Evolutionary conservation across 1,284 basidiomycete species (phyloP).

Genomic region (Ceratobasidium sp.): DNA sequence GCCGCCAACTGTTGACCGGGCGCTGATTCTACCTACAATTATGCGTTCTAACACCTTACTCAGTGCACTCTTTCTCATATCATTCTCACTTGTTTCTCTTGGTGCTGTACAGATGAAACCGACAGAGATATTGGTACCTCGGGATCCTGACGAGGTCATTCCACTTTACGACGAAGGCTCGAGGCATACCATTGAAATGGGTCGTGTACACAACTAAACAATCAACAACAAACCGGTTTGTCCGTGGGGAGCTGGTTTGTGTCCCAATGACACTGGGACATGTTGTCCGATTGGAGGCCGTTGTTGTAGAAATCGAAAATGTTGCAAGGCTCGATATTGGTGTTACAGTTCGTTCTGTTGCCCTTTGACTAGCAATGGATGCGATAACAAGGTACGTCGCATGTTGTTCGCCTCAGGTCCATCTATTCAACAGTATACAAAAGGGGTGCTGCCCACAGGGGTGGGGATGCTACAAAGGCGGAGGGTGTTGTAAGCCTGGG

Average conservation of each 20-base stretch:
- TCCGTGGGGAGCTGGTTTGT: neutral
- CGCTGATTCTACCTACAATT: neutral
- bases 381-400: constrained; percentile 4
- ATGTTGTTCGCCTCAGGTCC: neutral
- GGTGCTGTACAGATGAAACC: neutral
- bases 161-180: neutral
- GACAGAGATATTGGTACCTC: neutral
- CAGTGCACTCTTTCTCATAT: neutral
- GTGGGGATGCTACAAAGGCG: constrained; percentile 12
- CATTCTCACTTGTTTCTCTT: neutral
- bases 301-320: neutral
- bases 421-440: neutral
- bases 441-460: constrained; percentile 26
- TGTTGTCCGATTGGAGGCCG: constrained; percentile 27
- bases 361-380: constrained; percentile 1
- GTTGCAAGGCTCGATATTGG: constrained; percentile 8
- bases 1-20: too few relatives aligned
- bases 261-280: constrained; percentile 2
- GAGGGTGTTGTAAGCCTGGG: constrained; percentile 23
- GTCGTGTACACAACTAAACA: neutral
- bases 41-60: neutral
- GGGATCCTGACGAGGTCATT: neutral
- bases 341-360: constrained; percentile 16
- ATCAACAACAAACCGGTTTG: neutral
- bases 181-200: neutral